Evolutionary conservation across 169 alveolate species (phyloP), one percentile per base, ranked within the genome.

Genomic region (Plasmodium sp.): DNA sequence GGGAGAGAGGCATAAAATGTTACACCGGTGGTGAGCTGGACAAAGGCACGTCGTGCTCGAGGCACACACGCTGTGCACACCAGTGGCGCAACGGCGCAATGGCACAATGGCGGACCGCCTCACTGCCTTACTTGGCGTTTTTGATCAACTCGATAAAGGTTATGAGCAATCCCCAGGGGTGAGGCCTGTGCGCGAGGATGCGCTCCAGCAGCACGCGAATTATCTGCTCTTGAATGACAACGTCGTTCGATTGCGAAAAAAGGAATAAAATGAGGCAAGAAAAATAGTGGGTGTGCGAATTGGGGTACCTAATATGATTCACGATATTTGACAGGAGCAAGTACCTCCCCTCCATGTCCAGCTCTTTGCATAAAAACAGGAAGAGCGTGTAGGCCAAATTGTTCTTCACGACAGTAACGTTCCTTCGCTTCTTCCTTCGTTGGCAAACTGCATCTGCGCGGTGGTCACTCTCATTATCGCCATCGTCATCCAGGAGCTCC

Each of bases 301-400:
- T 99, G 54, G 99, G 99, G 96, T 97, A 99, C 91, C 99, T 97
- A 83, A 99, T 97, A 95, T 99, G 99, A 95, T 99, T 99, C 43
- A 99, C 98, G 73, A 99, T 97, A 39, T 99, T 97, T 91, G 99
- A 98, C 54, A 99, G 96, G 80, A 99, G 93, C 95, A 96, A 97
- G 81, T 98, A 97, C 88, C 99, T 96, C 27, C 96, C 97, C 91
- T 96, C 97, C 92, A 94, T 86, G 54, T 72, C 98, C 97, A 95
- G 80, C 91, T 97, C 99, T 93, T 95, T 94, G 85, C 97, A 97
- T 83, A 97, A 82, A 83, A 95, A 96, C 93, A 95, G 96, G 75
- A 96, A 93, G 62, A 98, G 93, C 0, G 94, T 90, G 73, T 90
- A 90, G 27, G 94, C 86, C 73, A 90, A 45, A 62, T 90, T 90